Evolutionary conservation across 139 green algal genomes (phyloP).

Genomic region (Pseudopediastrum boryanum): DNA sequence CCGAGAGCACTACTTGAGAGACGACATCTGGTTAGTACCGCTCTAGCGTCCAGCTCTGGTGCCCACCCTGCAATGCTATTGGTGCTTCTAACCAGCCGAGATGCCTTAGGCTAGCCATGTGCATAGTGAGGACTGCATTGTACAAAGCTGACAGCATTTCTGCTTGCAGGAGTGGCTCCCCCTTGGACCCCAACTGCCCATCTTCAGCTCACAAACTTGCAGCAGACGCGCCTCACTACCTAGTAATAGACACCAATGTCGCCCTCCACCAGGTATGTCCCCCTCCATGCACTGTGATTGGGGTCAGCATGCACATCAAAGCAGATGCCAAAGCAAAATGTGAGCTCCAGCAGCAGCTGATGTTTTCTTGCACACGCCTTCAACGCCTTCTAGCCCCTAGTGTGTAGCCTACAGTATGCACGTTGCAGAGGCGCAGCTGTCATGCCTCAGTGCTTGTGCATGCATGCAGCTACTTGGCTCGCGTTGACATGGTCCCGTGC

Average conservation of each 20-base stretch:
- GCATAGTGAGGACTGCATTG: neutral
- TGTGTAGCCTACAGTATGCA: too few species aligned
- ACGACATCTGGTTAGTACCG: constrained; percentile 88
- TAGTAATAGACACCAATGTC: constrained; percentile 97
- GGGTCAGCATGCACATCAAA: too few species aligned
- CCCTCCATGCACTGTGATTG: too few species aligned
- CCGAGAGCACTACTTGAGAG: constrained; percentile 94
- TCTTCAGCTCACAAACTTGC: constrained; percentile 62
- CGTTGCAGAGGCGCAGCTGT: too few species aligned
- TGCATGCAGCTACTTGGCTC: too few species aligned
- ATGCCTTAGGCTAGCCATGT: neutral
- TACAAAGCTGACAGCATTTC: neutral
- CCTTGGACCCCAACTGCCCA: constrained; percentile 74
- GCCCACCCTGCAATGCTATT: neutral
- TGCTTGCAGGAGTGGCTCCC: constrained; percentile 63
- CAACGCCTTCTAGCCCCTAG: too few species aligned
- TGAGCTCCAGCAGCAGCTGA: too few species aligned
- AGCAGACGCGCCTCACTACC: constrained; percentile 71
- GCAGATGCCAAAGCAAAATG: too few species aligned
- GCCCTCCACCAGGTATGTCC: constrained; percentile 82
- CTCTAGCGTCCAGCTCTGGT: neutral
- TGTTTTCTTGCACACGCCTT: too few species aligned
- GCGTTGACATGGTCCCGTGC: too few species aligned
- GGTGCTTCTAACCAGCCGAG: neutral
- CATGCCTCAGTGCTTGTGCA: too few species aligned